Conservation (phyloP, 2,329 filamentous ascomycete species). For the Knoxdaviesia capensis region DNA sequence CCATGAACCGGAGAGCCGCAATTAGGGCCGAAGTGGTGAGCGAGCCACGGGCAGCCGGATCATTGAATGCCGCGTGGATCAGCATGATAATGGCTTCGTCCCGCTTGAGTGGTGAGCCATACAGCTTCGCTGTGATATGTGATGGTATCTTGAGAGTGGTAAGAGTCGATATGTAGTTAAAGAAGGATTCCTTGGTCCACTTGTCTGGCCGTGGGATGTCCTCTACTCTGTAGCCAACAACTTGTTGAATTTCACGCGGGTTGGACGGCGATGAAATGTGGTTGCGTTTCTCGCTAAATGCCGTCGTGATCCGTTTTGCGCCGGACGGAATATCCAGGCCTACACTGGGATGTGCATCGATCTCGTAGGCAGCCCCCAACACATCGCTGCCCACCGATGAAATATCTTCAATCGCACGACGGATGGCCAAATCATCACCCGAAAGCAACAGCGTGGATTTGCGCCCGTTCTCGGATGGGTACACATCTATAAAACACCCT, state of each 20-base stretch:
- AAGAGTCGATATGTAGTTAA: conserved; percentile 21
- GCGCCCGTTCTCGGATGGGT: neutral
- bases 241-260: conserved; percentile 3
- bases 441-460: conserved; percentile 13
- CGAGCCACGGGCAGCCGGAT: conserved; percentile 12
- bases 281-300: conserved; percentile 1
- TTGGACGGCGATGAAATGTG: conserved; percentile 10
- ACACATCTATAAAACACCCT: conserved; percentile 7
- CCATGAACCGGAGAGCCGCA: conserved; percentile 22
- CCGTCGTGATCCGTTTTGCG: conserved; percentile 9
- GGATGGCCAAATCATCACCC: conserved; percentile 13
- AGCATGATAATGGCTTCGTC: conserved; percentile 17
- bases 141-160: conserved; percentile 16
- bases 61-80: conserved; percentile 18
- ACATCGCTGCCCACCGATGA: too few relatives aligned
- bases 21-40: conserved; percentile 21
- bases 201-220: conserved; percentile 15
- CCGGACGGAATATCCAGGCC: conserved; percentile 7
- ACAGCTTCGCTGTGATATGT: conserved; percentile 14
- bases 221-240: conserved; percentile 12
- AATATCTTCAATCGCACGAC: conserved; percentile 13
- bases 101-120: conserved; percentile 14
- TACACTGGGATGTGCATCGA: too few relatives aligned
- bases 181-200: conserved; percentile 22
- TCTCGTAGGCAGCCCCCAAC: too few relatives aligned